Percentiles rank a stretch among this genome's conserved stretches.
Evolutionary conservation across 768 basidiomycete species (phyloP).

Genomic region (Sporobolomyces pararoseus): DNA sequence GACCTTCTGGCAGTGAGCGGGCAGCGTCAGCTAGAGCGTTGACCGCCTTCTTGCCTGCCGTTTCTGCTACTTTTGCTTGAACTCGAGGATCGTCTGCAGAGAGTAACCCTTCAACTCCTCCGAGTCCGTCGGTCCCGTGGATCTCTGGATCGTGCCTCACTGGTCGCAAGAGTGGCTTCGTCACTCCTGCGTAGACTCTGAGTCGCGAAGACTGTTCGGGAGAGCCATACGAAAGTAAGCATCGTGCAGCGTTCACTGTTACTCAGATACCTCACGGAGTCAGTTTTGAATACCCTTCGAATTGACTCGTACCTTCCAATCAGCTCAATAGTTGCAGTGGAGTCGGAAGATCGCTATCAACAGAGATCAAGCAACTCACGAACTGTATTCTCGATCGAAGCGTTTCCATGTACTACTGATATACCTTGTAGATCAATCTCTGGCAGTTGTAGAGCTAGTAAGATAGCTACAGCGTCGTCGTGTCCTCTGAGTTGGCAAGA

Average conservation of each 20-base stretch:
- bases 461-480: slow-evolving; percentile 79
- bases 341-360: too few species aligned
- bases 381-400: slow-evolving; percentile 57
- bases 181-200: slow-evolving; percentile 66
- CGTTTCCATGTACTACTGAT: slow-evolving; percentile 86
- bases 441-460: slow-evolving; percentile 58
- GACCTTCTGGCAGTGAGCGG: slow-evolving; percentile 53
- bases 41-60: slow-evolving; percentile 50
- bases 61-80: slow-evolving; percentile 13
- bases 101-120: slow-evolving; percentile 75
- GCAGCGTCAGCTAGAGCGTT: slow-evolving; percentile 66
- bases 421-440: slow-evolving; percentile 70
- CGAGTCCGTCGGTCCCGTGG: slow-evolving; percentile 76
- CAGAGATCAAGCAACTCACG: too few species aligned
- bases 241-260: slow-evolving; percentile 66
- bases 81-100: slow-evolving; percentile 56
- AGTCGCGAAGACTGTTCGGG: slow-evolving; percentile 52
- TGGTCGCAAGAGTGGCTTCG: slow-evolving; percentile 63
- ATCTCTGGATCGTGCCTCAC: slow-evolving; percentile 63
- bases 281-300: neutral
- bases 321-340: too few species aligned
- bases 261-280: neutral
- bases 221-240: slow-evolving; percentile 70
- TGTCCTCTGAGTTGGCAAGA: slow-evolving; percentile 57
- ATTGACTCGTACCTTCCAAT: too few species aligned